phyloP scores from a whole-genome alignment of 1,284 basidiomycete species.

The Pterulicium gracile region DNA sequence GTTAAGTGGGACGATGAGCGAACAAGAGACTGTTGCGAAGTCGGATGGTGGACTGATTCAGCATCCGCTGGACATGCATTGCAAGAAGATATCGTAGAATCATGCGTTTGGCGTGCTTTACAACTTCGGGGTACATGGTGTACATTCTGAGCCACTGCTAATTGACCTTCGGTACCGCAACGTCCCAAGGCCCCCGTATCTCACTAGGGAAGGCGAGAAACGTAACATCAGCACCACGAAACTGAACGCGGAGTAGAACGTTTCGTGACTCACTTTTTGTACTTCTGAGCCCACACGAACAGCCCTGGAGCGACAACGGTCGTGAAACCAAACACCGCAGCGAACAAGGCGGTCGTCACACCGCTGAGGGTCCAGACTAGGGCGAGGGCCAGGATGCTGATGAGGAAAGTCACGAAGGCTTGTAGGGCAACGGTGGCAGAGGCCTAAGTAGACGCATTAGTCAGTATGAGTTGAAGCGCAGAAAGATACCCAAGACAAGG shows the following conservation, averaged over 20 bases:
- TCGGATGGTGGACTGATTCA: too few species aligned
- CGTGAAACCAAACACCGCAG: slow-evolving; percentile 38
- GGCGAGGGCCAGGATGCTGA: slow-evolving; percentile 36
- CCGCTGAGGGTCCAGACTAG: slow-evolving; percentile 44
- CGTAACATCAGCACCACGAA: slow-evolving; percentile 3
- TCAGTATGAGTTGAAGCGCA: too few species aligned
- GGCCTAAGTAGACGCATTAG: slow-evolving; percentile 28
- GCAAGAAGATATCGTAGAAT: too few species aligned
- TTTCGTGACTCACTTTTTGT: slow-evolving; percentile 66
- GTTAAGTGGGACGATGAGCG: too few species aligned
- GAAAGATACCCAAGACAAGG: slow-evolving; percentile 6
- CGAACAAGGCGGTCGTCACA: slow-evolving; percentile 40
- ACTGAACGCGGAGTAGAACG: not conserved
- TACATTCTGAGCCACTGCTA: too few species aligned
- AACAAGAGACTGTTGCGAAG: too few species aligned
- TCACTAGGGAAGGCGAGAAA: slow-evolving; percentile 22
- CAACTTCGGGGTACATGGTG: too few species aligned
- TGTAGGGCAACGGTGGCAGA: slow-evolving; percentile 32
- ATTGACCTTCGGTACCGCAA: slow-evolving; percentile 51
- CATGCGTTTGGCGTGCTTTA: too few species aligned
- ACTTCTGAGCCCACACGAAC: slow-evolving; percentile 73
- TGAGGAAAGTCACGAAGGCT: slow-evolving; percentile 34
- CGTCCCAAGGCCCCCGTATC: slow-evolving; percentile 53
- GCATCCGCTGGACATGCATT: too few species aligned
- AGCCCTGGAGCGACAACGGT: slow-evolving; percentile 63